These are phyloP conservation scores for Solanum virginianum DNA, from an alignment of 257 asterid species.

Conservation along the genomic window DNA sequence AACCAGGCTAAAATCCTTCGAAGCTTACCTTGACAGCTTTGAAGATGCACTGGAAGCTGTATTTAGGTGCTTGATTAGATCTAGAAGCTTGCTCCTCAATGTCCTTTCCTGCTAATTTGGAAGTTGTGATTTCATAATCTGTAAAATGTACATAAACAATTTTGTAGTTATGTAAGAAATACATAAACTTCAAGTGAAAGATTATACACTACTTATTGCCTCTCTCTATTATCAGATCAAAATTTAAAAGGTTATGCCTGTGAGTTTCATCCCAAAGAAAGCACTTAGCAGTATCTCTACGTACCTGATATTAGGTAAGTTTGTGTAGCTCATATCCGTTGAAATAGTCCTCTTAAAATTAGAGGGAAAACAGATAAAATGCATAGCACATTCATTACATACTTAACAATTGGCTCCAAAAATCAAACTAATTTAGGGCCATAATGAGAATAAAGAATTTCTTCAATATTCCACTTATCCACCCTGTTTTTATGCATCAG, in stretches of 20 bases:
- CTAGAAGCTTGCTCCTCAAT: neutral
- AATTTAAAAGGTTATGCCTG: neutral
- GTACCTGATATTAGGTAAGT: neutral
- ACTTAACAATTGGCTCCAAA: neutral
- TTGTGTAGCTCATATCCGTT: neutral
- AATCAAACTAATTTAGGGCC: neutral
- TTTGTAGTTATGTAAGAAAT: neutral
- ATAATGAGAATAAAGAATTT: neutral
- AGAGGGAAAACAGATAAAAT: neutral
- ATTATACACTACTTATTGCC: neutral
- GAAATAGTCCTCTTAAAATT: neutral
- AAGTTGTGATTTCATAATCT: neutral
- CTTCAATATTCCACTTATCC: neutral
- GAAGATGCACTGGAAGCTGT: neutral
- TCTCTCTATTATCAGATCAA: neutral
- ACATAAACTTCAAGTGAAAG: neutral
- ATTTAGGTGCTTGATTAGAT: conserved; percentile 4
- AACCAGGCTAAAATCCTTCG: neutral
- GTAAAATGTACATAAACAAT: neutral
- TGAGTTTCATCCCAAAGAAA: neutral
- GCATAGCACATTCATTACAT: neutral
- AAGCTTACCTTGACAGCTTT: neutral
- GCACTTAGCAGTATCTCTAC: neutral
- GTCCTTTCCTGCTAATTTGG: neutral
- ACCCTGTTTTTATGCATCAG: neutral